These are phyloP conservation scores for Huiozyma naganishii DNA, from an alignment of 805 yeast species.

Conservation along the genomic window DNA sequence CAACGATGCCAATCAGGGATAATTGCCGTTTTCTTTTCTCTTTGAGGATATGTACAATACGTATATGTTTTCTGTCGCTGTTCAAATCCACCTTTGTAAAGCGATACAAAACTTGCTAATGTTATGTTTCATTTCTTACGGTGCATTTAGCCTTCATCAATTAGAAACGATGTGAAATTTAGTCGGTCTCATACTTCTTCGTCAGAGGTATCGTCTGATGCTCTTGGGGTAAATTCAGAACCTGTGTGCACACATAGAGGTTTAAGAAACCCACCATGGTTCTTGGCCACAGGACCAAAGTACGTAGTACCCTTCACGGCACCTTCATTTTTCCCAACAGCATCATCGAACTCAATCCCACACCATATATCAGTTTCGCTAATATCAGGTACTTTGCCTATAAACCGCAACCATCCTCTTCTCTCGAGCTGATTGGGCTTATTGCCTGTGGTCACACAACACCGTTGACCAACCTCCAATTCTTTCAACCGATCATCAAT, in stretches of 20 bases:
- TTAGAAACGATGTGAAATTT: too few species aligned
- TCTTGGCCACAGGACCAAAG: conserved; percentile 41
- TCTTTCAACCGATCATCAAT: conserved; percentile 26
- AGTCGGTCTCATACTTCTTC: conserved; percentile 31
- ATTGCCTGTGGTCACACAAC: conserved; percentile 30
- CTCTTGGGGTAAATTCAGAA: conserved; percentile 37
- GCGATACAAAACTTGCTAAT: too few species aligned
- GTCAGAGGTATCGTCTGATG: conserved; percentile 31
- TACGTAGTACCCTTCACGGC: conserved; percentile 47
- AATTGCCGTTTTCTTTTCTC: too few species aligned
- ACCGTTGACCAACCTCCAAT: conserved; percentile 42
- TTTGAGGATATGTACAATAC: too few species aligned
- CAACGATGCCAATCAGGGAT: too few species aligned
- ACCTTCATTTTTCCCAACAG: conserved; percentile 83
- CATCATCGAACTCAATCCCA: conserved; percentile 78
- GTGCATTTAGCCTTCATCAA: too few species aligned
- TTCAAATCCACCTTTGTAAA: too few species aligned
- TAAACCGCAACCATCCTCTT: conserved; percentile 56
- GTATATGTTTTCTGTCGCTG: too few species aligned
- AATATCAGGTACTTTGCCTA: conserved; percentile 59
- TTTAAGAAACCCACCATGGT: conserved; percentile 70
- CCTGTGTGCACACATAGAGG: conserved; percentile 61
- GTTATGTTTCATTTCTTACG: too few species aligned
- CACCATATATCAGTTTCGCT: conserved; percentile 49
- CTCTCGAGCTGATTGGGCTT: conserved; percentile 29